Evolutionary conservation across 2,329 filamentous ascomycete species (phyloP).

Genomic region (Xylariaceae sp.): DNA sequence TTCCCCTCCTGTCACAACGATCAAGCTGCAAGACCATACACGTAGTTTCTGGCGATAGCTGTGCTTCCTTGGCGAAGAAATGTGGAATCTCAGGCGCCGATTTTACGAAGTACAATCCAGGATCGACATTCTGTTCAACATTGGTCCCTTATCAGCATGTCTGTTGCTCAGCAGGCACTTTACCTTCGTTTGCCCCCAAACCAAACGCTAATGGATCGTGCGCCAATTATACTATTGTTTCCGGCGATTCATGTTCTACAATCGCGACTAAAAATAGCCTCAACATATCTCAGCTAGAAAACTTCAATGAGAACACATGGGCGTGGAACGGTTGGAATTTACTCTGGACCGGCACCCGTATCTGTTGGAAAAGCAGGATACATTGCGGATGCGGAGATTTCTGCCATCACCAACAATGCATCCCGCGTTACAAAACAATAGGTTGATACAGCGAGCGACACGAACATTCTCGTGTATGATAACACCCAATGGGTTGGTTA

Average conservation of each 20-base stretch:
- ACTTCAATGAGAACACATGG: neutral
- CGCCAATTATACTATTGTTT: neutral
- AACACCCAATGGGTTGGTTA: constrained; percentile 33
- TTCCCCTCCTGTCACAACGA: neutral
- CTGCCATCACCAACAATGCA: constrained; percentile 11
- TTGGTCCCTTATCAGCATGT: constrained; percentile 30
- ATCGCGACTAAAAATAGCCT: neutral
- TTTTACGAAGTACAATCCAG: constrained; percentile 37
- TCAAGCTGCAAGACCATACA: constrained; percentile 12
- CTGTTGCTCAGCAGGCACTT: constrained; percentile 33
- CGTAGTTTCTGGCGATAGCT: constrained; percentile 35
- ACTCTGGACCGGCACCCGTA: constrained; percentile 27
- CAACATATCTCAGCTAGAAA: neutral
- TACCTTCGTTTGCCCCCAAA: constrained; percentile 16
- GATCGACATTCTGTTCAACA: constrained; percentile 24
- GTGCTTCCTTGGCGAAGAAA: constrained; percentile 32
- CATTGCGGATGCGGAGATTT: constrained; percentile 21
- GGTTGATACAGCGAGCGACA: neutral
- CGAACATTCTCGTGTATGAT: constrained; percentile 32
- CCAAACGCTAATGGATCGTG: constrained; percentile 19
- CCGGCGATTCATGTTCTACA: neutral
- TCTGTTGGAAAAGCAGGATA: constrained; percentile 37
- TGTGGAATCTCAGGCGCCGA: constrained; percentile 38
- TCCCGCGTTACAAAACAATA: constrained; percentile 1
- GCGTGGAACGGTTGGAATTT: neutral